A percentile compares a stretch with the other conserved stretches of the same genome.
These are phyloP conservation scores for Trichophyton mentagrophytes DNA, from an alignment of 2,329 filamentous ascomycete genomes.

Conservation along the genomic window DNA sequence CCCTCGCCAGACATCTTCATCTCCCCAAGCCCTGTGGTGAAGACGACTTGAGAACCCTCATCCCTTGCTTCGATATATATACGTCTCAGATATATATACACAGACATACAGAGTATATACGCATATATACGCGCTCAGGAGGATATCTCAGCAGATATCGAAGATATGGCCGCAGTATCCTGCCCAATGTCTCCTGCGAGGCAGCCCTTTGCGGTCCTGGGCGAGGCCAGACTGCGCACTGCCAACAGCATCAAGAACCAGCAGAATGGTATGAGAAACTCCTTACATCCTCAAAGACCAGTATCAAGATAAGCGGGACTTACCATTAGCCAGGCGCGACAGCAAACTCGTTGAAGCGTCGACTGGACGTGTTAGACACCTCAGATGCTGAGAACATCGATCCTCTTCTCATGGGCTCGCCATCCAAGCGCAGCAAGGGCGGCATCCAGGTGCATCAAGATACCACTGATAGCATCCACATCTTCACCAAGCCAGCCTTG, in stretches of 20 bases:
- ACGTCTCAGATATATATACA: background rate
- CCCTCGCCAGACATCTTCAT: background rate
- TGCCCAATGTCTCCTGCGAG: conserved; percentile 17
- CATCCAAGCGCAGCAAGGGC: conserved; percentile 34
- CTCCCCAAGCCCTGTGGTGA: too few relatives aligned
- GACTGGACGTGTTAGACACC: conserved; percentile 31
- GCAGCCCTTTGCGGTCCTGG: conserved; percentile 23
- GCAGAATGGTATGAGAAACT: conserved; percentile 26
- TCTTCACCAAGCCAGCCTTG: conserved; percentile 11
- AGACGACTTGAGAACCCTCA: background rate
- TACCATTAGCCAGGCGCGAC: conserved; percentile 7
- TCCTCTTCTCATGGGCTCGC: conserved; percentile 38
- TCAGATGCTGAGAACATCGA: conserved; percentile 50
- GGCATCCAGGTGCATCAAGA: background rate
- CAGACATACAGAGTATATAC: background rate
- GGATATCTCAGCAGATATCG: background rate
- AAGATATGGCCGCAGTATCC: conserved; percentile 20
- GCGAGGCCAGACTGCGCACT: conserved; percentile 20
- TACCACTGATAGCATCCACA: background rate
- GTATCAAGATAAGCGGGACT: background rate
- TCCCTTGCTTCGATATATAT: background rate
- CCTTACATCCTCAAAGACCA: background rate
- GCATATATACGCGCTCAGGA: background rate
- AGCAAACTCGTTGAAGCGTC: conserved; percentile 36
- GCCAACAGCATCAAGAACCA: conserved; percentile 24